Base-by-base conservation (phyloP, 306 rosid species). In the Medicago arabica region DNA sequence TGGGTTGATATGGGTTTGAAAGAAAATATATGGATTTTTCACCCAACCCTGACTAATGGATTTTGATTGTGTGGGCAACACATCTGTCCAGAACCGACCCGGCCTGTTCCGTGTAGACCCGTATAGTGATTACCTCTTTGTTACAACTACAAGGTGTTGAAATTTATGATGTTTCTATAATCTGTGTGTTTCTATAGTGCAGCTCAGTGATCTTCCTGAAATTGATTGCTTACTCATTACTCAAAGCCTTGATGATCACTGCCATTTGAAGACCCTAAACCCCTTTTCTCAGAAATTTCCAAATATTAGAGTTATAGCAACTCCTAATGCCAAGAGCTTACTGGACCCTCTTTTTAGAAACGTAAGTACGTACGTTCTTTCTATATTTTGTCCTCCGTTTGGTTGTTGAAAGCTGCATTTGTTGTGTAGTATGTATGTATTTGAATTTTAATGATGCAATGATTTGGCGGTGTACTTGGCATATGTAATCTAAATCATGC, bases 231-330 rank as follows among this genome's bases (percentile, higher is more conserved):
- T 92, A 31, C 87, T 95, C 49, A 92, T 92, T 60, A 95, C 98
- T 9, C 97, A 92, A 89, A 95, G 96, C 83, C 93, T 92, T 59
- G 98, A 95, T 83, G 96, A 95, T 83, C 98, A 92, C 84, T 95
- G 96, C 84, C 98, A 95, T 86, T 84, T 95, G 93, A 92, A 90
- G 84, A 95, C 93, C 62, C 77, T 95, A 65, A 89, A 72, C 68
- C 95, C 93, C 3, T 91, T 95, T 67, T 90, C 96, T 23, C 75
- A 80, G 64, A 92, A 84, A 85, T 86, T 74, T 65, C 96, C 92
- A 50, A 83, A 87, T 75, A 82, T 82, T 47, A 87, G 77, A 78
- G 95, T 90, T 21, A 81, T 95, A 63, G 88, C 97, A 40, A 92
- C 98, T 44, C 96, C 96, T 43, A 94, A 94, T 81, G 97, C 97